phyloP scores from a whole-genome alignment of 768 basidiomycete genomes.

The Suillus lakei region DNA sequence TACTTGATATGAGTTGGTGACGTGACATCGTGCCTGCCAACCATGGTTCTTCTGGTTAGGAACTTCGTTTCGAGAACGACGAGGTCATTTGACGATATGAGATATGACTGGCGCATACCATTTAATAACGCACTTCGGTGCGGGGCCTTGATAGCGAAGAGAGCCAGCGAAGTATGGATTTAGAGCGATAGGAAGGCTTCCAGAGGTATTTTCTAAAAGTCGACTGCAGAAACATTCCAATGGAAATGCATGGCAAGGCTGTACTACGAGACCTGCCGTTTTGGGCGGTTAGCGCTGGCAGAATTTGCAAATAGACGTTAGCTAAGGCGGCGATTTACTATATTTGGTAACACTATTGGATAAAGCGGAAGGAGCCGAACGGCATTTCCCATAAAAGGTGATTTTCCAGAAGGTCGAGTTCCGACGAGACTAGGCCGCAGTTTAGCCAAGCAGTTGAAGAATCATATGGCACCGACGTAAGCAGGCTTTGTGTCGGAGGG shows the following conservation, averaged over 20 bases:
- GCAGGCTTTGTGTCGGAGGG: no score
- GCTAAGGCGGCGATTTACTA: background rate
- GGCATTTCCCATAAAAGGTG: no score
- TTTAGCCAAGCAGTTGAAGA: background rate
- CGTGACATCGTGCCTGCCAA: constrained; percentile 7
- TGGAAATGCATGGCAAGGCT: background rate
- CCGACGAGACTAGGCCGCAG: background rate
- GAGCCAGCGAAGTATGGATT: background rate
- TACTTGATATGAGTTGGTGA: background rate
- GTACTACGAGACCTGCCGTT: background rate
- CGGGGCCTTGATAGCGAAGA: background rate
- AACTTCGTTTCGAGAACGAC: background rate
- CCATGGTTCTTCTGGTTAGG: background rate
- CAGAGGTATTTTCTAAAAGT: background rate
- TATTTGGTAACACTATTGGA: background rate
- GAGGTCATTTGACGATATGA: background rate
- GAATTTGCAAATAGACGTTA: background rate
- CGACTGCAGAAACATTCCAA: background rate
- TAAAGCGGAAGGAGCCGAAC: background rate
- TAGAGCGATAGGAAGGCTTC: background rate
- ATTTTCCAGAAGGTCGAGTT: background rate
- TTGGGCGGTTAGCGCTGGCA: background rate
- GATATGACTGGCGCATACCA: background rate
- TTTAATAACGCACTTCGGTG: constrained; percentile 2
- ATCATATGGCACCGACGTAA: background rate